Evolutionary conservation across 2,329 filamentous ascomycete genomes (phyloP), one percentile per base, ranked within the genome.

Genomic region (Trichoderma arundinaceum): DNA sequence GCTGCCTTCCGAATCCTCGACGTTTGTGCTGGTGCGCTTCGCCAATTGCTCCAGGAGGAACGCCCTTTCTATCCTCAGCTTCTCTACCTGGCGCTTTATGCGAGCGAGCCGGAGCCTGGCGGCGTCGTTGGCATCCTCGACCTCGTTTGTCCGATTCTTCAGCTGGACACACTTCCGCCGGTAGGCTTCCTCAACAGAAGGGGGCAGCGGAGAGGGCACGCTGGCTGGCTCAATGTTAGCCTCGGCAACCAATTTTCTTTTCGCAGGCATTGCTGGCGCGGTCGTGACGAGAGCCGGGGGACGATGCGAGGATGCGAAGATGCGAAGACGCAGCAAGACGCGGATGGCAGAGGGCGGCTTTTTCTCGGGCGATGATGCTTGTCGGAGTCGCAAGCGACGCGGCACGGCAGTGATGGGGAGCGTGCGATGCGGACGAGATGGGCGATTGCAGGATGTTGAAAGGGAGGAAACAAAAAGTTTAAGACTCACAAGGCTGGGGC

Each of bases 121-220:
- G 65, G 91, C 86, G 72, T 97, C 93, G 77, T 97, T 97, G 74
- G 92, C 90, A 67, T 92, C 89, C 77, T 98, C 94, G 72, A 98
- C 92, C 77, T 97, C 94, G 76, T 89, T 91, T 69, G 95, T 92
- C 68, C 95, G 91, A 72, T 92, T 91, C 80, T 96, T 96, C 22
- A 99, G 86, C 72, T 96, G 91, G 75, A 97, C 92, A 78, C 94
- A 98, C 87, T 99, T 98, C 70, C 92, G 88, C 73, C 95, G 93
- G 80, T 98, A 99, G 58, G 94, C 94, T 76, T 94, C 90, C 79
- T 99, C 94, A 69, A 98, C 93, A 15, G 93, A 96, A 15, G 95
- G 94, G 19, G 94, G 92, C 4, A 90, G 82, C 46, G 86, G 79
- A 15, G 87, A 86, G 35, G 86, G 86, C 63, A 86, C 81, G 68